Evolutionary conservation across 2,329 filamentous ascomycete genomes (phyloP).

Genomic region (Fusarium mundagurra): DNA sequence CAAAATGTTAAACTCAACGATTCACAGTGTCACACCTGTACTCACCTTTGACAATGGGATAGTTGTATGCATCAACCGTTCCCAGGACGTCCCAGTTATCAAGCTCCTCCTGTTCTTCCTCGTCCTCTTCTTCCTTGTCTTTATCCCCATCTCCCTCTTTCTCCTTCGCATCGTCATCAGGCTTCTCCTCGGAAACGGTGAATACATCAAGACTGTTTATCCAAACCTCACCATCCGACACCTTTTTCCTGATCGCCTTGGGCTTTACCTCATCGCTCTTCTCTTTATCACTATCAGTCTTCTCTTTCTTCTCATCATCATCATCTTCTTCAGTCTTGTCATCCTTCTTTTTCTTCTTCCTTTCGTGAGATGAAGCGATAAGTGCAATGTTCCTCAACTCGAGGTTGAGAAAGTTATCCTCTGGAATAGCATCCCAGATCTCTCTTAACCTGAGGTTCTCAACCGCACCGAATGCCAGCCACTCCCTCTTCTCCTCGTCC

Average conservation of each 20-base stretch:
- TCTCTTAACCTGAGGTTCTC: background rate
- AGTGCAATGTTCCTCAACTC: background rate
- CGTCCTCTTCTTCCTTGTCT: background rate
- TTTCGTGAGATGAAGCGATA: background rate
- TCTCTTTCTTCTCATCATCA: background rate
- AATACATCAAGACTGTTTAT: background rate
- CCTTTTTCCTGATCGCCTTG: background rate
- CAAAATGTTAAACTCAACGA: background rate
- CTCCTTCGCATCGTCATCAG: background rate
- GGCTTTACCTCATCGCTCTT: background rate
- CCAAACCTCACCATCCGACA: background rate
- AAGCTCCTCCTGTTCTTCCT: background rate
- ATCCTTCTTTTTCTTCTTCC: background rate
- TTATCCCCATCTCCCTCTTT: background rate
- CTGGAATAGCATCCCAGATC: background rate
- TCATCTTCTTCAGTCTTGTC: background rate
- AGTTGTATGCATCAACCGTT: background rate
- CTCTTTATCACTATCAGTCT: background rate
- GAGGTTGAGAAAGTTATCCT: background rate
- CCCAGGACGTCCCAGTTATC: background rate
- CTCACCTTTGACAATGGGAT: background rate
- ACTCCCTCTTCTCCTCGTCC: background rate
- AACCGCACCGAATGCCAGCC: background rate
- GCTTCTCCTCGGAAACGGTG: fast-evolving
- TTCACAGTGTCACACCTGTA: fast-evolving